Conservation (phyloP, 2,329 filamentous ascomycete species). For the Zymoseptoria tritici region DNA sequence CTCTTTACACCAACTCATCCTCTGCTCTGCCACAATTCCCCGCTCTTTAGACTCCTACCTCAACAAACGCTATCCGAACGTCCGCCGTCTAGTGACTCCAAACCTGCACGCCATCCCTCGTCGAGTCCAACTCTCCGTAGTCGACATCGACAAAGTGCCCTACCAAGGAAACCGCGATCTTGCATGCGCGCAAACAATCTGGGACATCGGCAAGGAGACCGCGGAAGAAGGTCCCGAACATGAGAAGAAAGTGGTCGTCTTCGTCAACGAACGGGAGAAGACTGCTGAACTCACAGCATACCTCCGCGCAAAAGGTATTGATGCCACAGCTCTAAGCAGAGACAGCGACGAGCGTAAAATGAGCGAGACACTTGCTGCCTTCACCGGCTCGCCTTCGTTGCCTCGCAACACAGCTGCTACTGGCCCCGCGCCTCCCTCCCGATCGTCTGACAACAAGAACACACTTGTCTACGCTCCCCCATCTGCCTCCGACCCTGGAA, state of each 20-base stretch:
- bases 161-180: constrained; percentile 89
- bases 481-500: constrained; percentile 5
- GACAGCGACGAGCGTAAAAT: constrained; percentile 75
- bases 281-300: constrained; percentile 74
- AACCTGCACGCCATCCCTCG: constrained; percentile 94
- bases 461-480: not conserved
- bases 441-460: constrained; percentile 1
- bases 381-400: constrained; percentile 47
- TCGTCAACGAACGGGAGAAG: constrained; percentile 92
- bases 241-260: constrained; percentile 82
- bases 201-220: constrained; percentile 77
- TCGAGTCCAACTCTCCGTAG: constrained; percentile 84
- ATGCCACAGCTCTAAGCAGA: constrained; percentile 75
- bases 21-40: constrained; percentile 95
- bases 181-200: constrained; percentile 90
- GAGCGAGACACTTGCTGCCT: constrained; percentile 66
- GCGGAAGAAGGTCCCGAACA: constrained; percentile 51
- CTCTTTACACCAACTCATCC: constrained; percentile 74
- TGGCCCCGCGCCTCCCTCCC: not conserved
- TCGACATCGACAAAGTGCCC: constrained; percentile 86
- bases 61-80: constrained; percentile 71
- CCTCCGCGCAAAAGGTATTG: constrained; percentile 75
- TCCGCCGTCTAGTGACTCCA: constrained; percentile 81
- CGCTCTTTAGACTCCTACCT: constrained; percentile 79
- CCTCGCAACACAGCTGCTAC: not conserved